phyloP scores from a whole-genome alignment of 768 basidiomycete species.

The Neoboletus brunneissimus region DNA sequence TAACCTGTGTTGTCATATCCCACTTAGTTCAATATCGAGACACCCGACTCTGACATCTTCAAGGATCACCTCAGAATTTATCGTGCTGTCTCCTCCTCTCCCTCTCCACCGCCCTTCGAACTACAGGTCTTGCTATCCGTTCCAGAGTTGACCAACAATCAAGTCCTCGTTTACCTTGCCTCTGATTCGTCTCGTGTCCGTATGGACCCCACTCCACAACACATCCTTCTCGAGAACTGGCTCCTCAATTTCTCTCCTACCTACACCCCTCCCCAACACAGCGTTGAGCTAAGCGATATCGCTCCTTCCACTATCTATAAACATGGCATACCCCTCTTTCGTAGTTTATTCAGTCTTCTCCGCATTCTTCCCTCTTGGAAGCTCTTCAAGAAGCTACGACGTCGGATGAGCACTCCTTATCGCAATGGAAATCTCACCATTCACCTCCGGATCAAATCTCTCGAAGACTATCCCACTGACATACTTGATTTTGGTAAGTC shows the following conservation, averaged over 20 bases:
- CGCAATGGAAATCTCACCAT: constrained; percentile 47
- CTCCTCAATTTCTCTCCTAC: constrained; percentile 45
- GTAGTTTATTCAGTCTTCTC: constrained; percentile 66
- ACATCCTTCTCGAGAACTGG: constrained; percentile 75
- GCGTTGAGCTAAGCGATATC: constrained; percentile 42
- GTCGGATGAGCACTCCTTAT: constrained; percentile 36
- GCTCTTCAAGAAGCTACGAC: constrained; percentile 57
- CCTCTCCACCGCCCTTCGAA: constrained; percentile 46
- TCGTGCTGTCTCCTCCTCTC: constrained; percentile 43
- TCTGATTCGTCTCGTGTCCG: constrained; percentile 59
- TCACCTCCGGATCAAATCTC: constrained; percentile 43
- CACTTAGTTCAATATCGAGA: constrained; percentile 76
- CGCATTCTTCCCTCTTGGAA: constrained; percentile 77
- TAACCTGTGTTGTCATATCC: background rate
- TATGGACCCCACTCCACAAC: constrained; percentile 65
- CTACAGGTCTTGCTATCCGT: constrained; percentile 69
- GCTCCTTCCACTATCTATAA: constrained; percentile 80
- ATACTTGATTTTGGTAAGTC: constrained; percentile 40
- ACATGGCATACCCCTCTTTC: constrained; percentile 78
- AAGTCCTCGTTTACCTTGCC: constrained; percentile 66
- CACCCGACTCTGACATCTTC: constrained; percentile 67
- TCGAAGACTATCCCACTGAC: constrained; percentile 30
- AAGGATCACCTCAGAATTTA: constrained; percentile 59
- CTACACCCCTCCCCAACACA: constrained; percentile 12
- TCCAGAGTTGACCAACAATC: constrained; percentile 65